Conservation (phyloP, 2,329 filamentous ascomycete genomes). For the Xylaria multiplex region DNA sequence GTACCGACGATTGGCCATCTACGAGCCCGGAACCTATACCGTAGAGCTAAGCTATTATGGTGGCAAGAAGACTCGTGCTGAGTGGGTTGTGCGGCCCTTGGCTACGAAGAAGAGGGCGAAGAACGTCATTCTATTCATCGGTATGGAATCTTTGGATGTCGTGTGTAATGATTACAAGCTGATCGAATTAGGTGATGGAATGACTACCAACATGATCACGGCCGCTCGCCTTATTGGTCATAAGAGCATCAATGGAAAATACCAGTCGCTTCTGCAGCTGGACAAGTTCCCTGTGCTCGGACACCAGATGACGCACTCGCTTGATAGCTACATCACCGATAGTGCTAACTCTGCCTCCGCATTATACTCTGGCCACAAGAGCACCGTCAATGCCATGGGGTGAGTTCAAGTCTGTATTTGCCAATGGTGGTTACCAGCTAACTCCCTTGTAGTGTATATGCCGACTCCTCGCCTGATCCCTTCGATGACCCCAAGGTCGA, state of each 20-base stretch:
- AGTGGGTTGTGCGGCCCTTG: conserved; percentile 80
- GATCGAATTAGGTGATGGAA: conserved; percentile 58
- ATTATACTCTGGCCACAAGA: conserved; percentile 85
- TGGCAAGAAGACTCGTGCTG: conserved; percentile 74
- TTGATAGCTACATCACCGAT: conserved; percentile 87
- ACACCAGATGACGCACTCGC: conserved; percentile 89
- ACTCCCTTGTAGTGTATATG: conserved; percentile 67
- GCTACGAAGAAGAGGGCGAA: conserved; percentile 78
- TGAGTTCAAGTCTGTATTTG: conserved; percentile 46
- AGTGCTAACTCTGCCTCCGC: conserved; percentile 86
- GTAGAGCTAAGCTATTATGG: conserved; percentile 81
- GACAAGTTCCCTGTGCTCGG: conserved; percentile 87
- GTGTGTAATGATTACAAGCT: background rate
- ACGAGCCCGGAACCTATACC: conserved; percentile 81
- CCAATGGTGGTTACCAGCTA: background rate
- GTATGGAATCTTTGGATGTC: conserved; percentile 55
- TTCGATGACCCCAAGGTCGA: conserved; percentile 90
- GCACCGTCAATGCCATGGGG: conserved; percentile 82
- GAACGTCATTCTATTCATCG: conserved; percentile 88
- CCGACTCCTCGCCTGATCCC: conserved; percentile 75
- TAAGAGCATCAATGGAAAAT: conserved; percentile 85
- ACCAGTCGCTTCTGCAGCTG: conserved; percentile 78
- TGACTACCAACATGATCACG: conserved; percentile 82
- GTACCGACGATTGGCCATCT: conserved; percentile 78
- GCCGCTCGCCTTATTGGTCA: conserved; percentile 84